A percentile compares a stretch with the other conserved stretches of the same genome.
Conservation (phyloP, 2,329 filamentous ascomycete species). For the Aspergillus sclerotialis region DNA sequence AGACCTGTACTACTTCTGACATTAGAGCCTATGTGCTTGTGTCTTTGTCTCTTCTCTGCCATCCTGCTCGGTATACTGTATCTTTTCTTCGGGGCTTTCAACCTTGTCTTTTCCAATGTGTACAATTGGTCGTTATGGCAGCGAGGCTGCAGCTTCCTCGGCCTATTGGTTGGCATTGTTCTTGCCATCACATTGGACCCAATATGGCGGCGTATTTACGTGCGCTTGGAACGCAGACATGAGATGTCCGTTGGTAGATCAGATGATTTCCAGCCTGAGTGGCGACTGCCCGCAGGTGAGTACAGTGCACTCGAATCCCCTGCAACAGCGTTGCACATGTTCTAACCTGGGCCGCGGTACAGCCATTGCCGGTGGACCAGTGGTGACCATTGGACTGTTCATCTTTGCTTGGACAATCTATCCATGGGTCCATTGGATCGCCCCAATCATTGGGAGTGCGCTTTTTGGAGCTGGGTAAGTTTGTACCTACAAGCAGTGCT, state of each 20-base stretch:
- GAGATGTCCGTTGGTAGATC: constrained; percentile 24
- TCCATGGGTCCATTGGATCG: constrained; percentile 64
- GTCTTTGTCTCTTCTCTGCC: constrained; percentile 74
- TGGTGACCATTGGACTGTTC: constrained; percentile 77
- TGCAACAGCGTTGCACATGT: neutral
- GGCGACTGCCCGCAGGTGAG: constrained; percentile 64
- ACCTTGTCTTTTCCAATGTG: constrained; percentile 66
- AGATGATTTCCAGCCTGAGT: constrained; percentile 70
- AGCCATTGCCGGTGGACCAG: constrained; percentile 62
- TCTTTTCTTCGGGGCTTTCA: constrained; percentile 84
- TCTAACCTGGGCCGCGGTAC: constrained; percentile 5
- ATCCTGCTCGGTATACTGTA: constrained; percentile 84
- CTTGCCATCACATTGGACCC: constrained; percentile 39
- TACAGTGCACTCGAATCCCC: constrained; percentile 9
- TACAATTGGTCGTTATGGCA: constrained; percentile 76
- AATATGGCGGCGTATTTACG: constrained; percentile 40
- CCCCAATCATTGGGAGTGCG: constrained; percentile 64
- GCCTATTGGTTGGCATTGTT: constrained; percentile 42
- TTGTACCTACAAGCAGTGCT: constrained; percentile 11
- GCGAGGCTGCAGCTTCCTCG: constrained; percentile 68
- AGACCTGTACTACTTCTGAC: constrained; percentile 70
- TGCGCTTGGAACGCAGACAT: constrained; percentile 33
- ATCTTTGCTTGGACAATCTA: constrained; percentile 85
- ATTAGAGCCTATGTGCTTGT: constrained; percentile 78
- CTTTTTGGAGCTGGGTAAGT: constrained; percentile 67